Percentiles rank a stretch among this genome's conserved stretches.
Conservation (phyloP, 805 yeast genomes). For the Candida chilensis region DNA sequence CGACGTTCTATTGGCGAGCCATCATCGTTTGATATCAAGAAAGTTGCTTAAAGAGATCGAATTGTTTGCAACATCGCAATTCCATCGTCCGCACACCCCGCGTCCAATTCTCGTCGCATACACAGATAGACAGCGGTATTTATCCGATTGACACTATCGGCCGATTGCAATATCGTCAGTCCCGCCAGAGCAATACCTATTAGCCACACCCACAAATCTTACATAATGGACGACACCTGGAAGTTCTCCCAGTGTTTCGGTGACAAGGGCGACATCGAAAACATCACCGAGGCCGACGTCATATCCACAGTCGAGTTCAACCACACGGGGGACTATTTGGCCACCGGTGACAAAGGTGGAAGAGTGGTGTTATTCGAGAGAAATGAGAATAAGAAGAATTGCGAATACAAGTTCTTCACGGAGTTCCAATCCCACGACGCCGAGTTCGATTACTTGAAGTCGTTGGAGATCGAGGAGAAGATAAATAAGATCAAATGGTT, state of each 20-base stretch:
- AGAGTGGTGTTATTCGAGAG: conserved; percentile 94
- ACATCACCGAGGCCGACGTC: conserved; percentile 93
- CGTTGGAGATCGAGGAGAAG: conserved; percentile 95
- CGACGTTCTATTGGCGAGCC: too few relatives aligned
- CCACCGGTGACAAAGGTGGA: conserved; percentile 99
- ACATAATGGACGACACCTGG: conserved; percentile 34
- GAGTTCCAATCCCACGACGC: conserved; percentile 99
- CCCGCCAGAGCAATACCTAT: background rate
- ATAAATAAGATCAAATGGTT: conserved; percentile 98
- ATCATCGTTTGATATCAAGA: too few relatives aligned
- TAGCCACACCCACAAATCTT: background rate
- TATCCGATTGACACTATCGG: background rate
- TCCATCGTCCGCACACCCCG: too few relatives aligned
- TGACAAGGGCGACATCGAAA: conserved; percentile 94
- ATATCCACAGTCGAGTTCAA: conserved; percentile 96
- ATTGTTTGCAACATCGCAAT: too few relatives aligned
- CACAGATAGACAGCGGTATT: background rate
- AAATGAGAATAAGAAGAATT: conserved; percentile 62
- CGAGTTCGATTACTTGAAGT: conserved; percentile 92
- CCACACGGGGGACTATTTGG: conserved; percentile 87
- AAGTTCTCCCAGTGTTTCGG: conserved; percentile 98
- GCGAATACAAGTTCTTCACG: conserved; percentile 92
- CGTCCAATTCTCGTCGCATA: background rate
- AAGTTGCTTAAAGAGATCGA: too few relatives aligned
- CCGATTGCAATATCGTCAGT: too few relatives aligned